Percentiles rank a stretch among this genome's conserved stretches.
Evolutionary conservation across 176 grass and related monocot species (phyloP).

Genomic region (Aegilops longissima): DNA sequence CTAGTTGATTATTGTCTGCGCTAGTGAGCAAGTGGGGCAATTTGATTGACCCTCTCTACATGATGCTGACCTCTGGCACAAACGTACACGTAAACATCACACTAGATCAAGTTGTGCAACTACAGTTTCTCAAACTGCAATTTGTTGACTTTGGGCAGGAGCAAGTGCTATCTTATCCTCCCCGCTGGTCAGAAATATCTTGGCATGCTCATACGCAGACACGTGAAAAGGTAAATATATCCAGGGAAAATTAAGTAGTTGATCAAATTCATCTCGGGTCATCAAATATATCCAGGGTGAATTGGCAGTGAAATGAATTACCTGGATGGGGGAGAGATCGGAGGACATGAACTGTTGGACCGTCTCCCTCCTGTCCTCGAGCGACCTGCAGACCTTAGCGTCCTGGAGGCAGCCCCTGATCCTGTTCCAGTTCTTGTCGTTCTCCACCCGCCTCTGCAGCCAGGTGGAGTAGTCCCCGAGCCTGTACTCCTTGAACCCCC

Average conservation of each 20-base stretch:
- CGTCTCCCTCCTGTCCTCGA: conserved; percentile 31
- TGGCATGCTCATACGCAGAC: not conserved
- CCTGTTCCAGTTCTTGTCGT: conserved; percentile 56
- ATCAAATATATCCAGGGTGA: not conserved
- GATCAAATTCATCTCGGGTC: not conserved
- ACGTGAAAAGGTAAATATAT: not conserved
- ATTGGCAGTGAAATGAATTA: not conserved
- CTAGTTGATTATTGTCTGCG: not conserved
- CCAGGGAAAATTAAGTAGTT: too few species aligned
- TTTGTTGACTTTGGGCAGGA: not conserved
- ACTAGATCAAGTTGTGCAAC: not conserved
- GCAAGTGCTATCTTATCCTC: not conserved
- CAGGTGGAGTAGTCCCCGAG: conserved; percentile 93
- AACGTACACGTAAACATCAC: conserved; percentile 35
- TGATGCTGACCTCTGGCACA: not conserved
- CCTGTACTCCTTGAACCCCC: conserved; percentile 78
- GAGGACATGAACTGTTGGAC: conserved; percentile 31
- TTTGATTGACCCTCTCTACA: not conserved
- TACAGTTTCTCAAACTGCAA: not conserved
- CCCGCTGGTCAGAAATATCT: not conserved
- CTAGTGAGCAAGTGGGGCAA: not conserved
- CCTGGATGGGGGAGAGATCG: conserved; percentile 79
- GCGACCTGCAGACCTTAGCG: conserved; percentile 60
- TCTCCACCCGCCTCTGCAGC: conserved; percentile 75
- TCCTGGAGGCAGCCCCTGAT: conserved; percentile 73